Base-by-base conservation (phyloP, 192 early-diverging fungal genomes). In the Coemansia sp. region DNA sequence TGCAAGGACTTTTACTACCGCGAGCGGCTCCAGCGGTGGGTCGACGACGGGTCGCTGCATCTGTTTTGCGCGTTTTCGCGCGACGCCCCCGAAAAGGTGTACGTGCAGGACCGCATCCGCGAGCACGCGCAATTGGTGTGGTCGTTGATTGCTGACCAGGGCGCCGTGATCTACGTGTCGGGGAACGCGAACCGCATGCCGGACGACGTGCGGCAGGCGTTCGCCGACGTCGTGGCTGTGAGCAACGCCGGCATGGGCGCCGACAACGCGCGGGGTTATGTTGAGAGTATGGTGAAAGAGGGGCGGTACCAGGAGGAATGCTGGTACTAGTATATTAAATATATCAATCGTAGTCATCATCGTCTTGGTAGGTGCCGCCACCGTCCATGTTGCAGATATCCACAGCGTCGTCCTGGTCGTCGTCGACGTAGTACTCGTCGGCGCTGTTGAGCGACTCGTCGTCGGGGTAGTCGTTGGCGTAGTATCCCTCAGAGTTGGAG, bases 31-130 rank as follows among this genome's bases (percentile, higher is more conserved):
- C 79, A 89, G 24, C 29, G 57, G 3, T 85, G 89, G 69, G 78
- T 63, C 4, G 40, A 42, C 0, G 64, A 86, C 1, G 86, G 87
- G 1, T 40, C 67, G 44, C 77, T 99, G 40, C 72, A 72, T 44
- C 66, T 93, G 36, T 86, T 87, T 61, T 83, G 89, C 13, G 97
- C 97, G 0, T 95, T 92, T 70, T 99, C 97, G 31, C 79, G 95
- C 51, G 96, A 97, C 75, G 89, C 91, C 1, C 85, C 79, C 51
- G 42, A 27, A 2, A 69, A 69, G 24, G 41, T 72, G 0, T 79
- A 83, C 27, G 66, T 81, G 57, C 78, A 78, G 75, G 59, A 79
- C 40, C 54, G 69, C 14, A 82, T 82, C 29, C 60, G 75, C 19
- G 65, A 77, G 31, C n/a, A 68, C 5, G 54, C 65, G 24, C 46